Evolutionary conservation across 1,284 basidiomycete genomes (phyloP), one percentile per base, ranked within the genome.

Genomic region (Kalmanozyma brasiliensis): DNA sequence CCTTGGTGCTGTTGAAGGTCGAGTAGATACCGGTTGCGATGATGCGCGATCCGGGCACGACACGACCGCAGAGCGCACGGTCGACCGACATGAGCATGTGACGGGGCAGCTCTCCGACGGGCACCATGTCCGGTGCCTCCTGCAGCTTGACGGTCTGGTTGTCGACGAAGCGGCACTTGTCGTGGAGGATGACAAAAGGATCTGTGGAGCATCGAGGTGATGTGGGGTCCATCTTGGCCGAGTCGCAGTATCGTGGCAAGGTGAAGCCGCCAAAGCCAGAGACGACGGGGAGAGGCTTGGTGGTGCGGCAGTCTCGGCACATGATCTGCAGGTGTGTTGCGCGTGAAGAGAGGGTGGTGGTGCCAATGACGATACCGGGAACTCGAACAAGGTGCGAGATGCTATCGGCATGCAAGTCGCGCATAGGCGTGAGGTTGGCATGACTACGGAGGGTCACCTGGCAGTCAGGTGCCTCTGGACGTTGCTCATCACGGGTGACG

Each of bases 41-140:
- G 43, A 98, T 89, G 53, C 94, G 86, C 20, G 94, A 93, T 8
- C 96, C 96, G 2, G 96, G 96, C 2, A 98, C 92, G 2, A 82
- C 79, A 22, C 80, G 67, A 17, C 76, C 79, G 37, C 77, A 79
- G 13, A 82, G 69, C 10, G 77, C 72, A n/a, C 80, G 74, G 83
- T 99, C 96, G 11, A 89, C 89, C 33, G 92, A 94, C 23, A 98
- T 86, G 52, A 97, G 87, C 87, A 99, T 94, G 83, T 98, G 96
- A 37, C 94, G 85, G 5, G 96, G 96, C 42, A 99, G 86, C 81
- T 99, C 96, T 85, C 96, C 96, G 20, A 98, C 94, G 2, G 96
- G 96, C 0, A 99, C 96, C 93, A 98, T 97, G 82, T 99, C 96
- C 0, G 96, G 96, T 8, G 95, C 94, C 84, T 99, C 96, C 83